Evolutionary conservation across 116 monocot species (phyloP), one percentile per base, ranked within the genome.

Genomic region (Trichopus zeylanicus): DNA sequence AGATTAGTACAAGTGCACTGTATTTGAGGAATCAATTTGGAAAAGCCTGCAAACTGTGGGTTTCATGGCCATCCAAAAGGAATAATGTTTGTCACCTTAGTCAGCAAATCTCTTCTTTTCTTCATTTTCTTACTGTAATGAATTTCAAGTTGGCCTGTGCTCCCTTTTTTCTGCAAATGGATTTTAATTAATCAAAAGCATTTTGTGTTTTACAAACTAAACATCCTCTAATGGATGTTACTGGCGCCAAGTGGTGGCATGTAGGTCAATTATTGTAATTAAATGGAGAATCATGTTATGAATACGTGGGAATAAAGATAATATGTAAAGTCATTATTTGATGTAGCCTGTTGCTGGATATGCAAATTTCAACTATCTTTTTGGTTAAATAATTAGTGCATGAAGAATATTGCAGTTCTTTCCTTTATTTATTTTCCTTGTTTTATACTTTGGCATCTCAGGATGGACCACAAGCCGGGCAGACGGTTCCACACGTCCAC

Each of bases 391-490:
- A 13, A 42, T 42, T 16, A 42, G 42, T 42, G 12, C 42, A 13
- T 42, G 2, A n/a, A 1, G 42, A 42, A 16, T 42, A 18, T 42
- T 13, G 4, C n/a, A n/a, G 42, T 16, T 42, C 13, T 42, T 42
- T 37, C n/a, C n/a, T n/a, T 42, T 13, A n/a, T 42, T 42, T 13
- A 3, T 16, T 21, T 20, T 49, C 49, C 46, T 46, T 49, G 8
- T 22, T 20, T 24, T 6, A 5, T 35, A 35, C 23, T 24, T 49
- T 49, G 49, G 23, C 31, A 53, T 67, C 11, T 15, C 65, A 92
- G 92, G 92, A 92, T 81, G 92, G 87, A 53, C 87, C 92, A 49
- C 78, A 92, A 52, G 81, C 92, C 51, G 92, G 92, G 23, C 92
- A 92, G 51, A 84, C 92, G 3, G 92, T 92, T 69, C 76, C 92